phyloP scores from a whole-genome alignment of 179 eudicot genomes.

The Gypsophila paniculata region DNA sequence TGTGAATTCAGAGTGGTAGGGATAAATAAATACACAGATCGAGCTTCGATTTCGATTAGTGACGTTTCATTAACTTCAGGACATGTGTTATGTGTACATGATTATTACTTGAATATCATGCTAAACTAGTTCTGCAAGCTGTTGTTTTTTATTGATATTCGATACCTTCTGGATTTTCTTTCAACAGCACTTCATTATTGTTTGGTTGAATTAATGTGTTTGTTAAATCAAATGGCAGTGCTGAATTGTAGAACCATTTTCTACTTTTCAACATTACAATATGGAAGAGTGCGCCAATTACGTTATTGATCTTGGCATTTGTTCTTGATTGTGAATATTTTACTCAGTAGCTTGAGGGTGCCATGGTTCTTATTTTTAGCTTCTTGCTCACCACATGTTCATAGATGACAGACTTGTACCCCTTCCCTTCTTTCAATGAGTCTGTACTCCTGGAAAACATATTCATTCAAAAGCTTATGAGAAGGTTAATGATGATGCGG shows the following conservation, averaged over 20 bases:
- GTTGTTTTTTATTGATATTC: not conserved
- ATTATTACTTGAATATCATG: conserved; percentile 7
- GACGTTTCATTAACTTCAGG: not conserved
- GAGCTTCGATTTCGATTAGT: not conserved
- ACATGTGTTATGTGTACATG: not conserved
- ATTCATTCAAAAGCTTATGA: too few species aligned
- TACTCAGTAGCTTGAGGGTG: not conserved
- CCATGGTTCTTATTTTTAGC: not conserved
- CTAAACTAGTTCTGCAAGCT: not conserved
- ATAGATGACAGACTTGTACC: too few species aligned
- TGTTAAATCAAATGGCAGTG: not conserved
- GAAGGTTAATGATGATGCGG: too few species aligned
- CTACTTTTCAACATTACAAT: not conserved
- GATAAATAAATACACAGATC: not conserved
- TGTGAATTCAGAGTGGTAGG: not conserved
- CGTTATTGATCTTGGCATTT: not conserved
- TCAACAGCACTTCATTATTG: conserved; percentile 4
- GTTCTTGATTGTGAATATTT: not conserved
- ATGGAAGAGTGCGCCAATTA: not conserved
- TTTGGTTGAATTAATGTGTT: not conserved
- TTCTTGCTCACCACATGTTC: too few species aligned
- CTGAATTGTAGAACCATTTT: not conserved
- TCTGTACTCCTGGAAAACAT: too few species aligned
- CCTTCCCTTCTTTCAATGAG: too few species aligned
- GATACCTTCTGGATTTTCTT: not conserved